phyloP scores from a whole-genome alignment of 352 stramenopile species.

The Pythium volutum region DNA sequence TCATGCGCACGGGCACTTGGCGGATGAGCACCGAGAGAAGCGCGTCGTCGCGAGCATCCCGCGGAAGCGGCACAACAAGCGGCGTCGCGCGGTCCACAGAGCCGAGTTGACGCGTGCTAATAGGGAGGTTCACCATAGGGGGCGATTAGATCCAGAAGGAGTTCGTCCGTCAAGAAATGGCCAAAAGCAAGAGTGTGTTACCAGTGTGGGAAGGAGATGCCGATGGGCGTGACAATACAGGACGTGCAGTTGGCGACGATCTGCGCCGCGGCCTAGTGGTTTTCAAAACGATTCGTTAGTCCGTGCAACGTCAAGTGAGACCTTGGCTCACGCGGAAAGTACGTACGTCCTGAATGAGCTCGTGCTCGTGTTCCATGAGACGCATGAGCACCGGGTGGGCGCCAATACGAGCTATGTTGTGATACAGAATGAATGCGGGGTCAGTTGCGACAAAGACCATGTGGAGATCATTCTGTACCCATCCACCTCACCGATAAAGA shows the following conservation, averaged over 20 bases:
- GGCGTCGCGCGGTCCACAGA: slow-evolving; percentile 53
- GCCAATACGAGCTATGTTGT: slow-evolving; percentile 57
- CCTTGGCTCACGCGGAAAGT: not conserved
- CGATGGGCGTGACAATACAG: slow-evolving; percentile 37
- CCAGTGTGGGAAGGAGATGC: slow-evolving; percentile 66
- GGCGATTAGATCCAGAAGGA: no score
- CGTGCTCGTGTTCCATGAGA: slow-evolving; percentile 76
- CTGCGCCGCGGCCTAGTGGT: slow-evolving; percentile 51
- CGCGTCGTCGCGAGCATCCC: slow-evolving; percentile 53
- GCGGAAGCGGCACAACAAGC: slow-evolving; percentile 49
- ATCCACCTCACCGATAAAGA: slow-evolving; percentile 66
- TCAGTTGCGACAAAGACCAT: not conserved
- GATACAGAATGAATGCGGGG: no score
- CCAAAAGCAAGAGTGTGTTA: slow-evolving; percentile 1
- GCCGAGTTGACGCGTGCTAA: slow-evolving; percentile 55
- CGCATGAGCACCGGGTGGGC: slow-evolving; percentile 62
- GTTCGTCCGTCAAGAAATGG: no score
- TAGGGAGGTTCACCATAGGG: not conserved
- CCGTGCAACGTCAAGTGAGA: no score
- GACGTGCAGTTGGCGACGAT: slow-evolving; percentile 66
- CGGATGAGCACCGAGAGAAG: slow-evolving; percentile 66
- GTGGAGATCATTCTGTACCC: no score
- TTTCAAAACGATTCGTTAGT: not conserved
- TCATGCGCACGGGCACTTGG: slow-evolving; percentile 82
- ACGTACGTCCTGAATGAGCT: slow-evolving; percentile 69